Base-by-base conservation (phyloP, 352 stramenopile species). In the Globisporangium lucens region DNA sequence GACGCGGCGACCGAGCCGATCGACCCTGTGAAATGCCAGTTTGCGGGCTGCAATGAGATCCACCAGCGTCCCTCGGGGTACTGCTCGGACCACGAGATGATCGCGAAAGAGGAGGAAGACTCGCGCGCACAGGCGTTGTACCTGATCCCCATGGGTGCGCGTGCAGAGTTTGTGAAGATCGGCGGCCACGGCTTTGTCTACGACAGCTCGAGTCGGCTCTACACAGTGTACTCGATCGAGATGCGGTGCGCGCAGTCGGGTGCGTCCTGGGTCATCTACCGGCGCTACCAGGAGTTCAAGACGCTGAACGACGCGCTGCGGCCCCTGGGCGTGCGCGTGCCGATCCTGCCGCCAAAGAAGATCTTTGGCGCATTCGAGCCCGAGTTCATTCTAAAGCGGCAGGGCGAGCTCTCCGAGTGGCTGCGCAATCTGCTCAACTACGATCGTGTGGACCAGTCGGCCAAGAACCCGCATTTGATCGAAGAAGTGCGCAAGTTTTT, bases 271-370 rank as follows among this genome's bases (percentile, higher is more conserved):
- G 70, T 89, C 30, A 91, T 95, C 56, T 96, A 94, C 66, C 83
- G 88, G 20, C 75, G 88, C 22, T 95, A 95, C 56, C 86, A 91
- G 63, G 86, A 93, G 63, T 95, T 95, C 71, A 93, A 90, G 66
- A 72, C 85, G 52, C 63, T 95, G 30, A 87, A 90, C 64, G 85
- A 94, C 43, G 65, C 75, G 20, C 67, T 96, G 27, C 82, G 75
- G 36, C 74, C 76, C 4, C 68, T 89, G 61, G 87, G 86, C 5
- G 77, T 94, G 10, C 82, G 85, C n/a, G 79, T 93, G 22, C 88
- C 86, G 13, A 69, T 91, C 46, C 67, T 95, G 12, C 88, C 88
- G 46, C 88, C 88, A 4, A 94, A 94, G 73, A 95, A 95, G 64
- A 75, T 95, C 20, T 73, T 95, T 36, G 88, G 88, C 0, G 91